Percentiles rank a stretch among this genome's conserved stretches.
Conservation (phyloP, 148 eudicot genomes). For the Agrostemma githago region DNA sequence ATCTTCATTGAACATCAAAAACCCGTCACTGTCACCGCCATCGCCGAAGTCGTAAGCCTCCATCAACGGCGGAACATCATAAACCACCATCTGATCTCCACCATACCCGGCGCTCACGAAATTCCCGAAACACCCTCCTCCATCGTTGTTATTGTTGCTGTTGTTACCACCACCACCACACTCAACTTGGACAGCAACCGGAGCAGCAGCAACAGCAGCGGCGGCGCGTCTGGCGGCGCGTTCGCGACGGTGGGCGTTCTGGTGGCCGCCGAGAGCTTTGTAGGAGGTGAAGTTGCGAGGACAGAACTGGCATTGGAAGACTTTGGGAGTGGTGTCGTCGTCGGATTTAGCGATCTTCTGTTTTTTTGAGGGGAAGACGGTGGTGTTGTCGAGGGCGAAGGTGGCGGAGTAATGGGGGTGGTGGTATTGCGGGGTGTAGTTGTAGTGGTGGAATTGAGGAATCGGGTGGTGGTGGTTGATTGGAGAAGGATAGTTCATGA, state of each 20-base stretch:
- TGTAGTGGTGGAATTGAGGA: not conserved
- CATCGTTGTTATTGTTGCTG: too few relatives aligned
- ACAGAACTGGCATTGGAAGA: conserved; percentile 19
- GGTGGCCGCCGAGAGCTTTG: conserved; percentile 33
- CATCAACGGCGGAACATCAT: not conserved
- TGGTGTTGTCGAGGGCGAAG: not conserved
- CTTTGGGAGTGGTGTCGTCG: not conserved
- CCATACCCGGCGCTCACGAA: too few relatives aligned
- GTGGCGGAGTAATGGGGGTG: not conserved
- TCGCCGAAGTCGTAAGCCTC: not conserved
- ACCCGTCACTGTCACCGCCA: not conserved
- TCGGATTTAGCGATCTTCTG: not conserved
- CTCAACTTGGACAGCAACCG: too few relatives aligned
- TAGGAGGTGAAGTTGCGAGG: conserved; percentile 20
- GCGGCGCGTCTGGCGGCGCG: conserved; percentile 22
- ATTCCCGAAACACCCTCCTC: conserved; percentile 2
- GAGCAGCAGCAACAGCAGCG: not conserved
- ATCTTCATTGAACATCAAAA: not conserved
- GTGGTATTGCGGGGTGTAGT: not conserved
- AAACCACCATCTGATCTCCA: not conserved
- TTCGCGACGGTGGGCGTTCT: conserved; percentile 25
- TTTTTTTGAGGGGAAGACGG: conserved; percentile 1
- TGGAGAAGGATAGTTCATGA: not conserved
- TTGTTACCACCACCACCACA: too few relatives aligned
- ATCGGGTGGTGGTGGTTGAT: not conserved